Conservation (phyloP, 2,329 filamentous ascomycete species). For the Alternaria arbusti region DNA sequence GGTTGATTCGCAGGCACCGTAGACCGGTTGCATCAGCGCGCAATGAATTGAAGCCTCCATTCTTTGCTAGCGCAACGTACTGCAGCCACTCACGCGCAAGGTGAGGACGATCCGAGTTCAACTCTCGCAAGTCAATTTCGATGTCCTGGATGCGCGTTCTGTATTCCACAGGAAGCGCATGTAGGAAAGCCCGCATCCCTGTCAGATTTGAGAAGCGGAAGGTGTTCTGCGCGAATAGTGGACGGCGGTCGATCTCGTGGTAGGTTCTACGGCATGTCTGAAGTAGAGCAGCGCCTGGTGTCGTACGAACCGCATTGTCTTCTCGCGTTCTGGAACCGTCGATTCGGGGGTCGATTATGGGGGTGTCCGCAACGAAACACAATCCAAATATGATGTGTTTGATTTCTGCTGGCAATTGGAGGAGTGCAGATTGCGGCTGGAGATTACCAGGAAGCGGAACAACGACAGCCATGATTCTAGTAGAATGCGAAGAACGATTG, state of each 20-base stretch:
- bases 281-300: slow-evolving; percentile 38
- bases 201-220: slow-evolving; percentile 48
- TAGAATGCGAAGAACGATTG: not conserved
- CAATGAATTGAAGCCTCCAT: slow-evolving; percentile 27
- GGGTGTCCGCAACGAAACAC: slow-evolving; percentile 32
- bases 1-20: slow-evolving; percentile 44
- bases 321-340: not conserved
- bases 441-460: slow-evolving; percentile 24
- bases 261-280: slow-evolving; percentile 47
- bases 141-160: slow-evolving; percentile 37
- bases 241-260: slow-evolving; percentile 38
- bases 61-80: slow-evolving; percentile 38
- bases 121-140: slow-evolving; percentile 46
- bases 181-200: slow-evolving; percentile 39
- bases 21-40: slow-evolving; percentile 37
- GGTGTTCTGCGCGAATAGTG: slow-evolving; percentile 42
- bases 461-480: slow-evolving; percentile 12
- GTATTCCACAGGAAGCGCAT: slow-evolving; percentile 23
- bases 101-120: slow-evolving; percentile 31
- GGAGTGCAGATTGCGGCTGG: slow-evolving; percentile 41
- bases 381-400: slow-evolving; percentile 41
- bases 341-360: slow-evolving; percentile 35
- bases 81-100: slow-evolving; percentile 45
- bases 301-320: not conserved
- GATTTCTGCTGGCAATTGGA: slow-evolving; percentile 44